Conservation (phyloP, 202 grass and related monocot species). For the Digitaria exilis region DNA sequence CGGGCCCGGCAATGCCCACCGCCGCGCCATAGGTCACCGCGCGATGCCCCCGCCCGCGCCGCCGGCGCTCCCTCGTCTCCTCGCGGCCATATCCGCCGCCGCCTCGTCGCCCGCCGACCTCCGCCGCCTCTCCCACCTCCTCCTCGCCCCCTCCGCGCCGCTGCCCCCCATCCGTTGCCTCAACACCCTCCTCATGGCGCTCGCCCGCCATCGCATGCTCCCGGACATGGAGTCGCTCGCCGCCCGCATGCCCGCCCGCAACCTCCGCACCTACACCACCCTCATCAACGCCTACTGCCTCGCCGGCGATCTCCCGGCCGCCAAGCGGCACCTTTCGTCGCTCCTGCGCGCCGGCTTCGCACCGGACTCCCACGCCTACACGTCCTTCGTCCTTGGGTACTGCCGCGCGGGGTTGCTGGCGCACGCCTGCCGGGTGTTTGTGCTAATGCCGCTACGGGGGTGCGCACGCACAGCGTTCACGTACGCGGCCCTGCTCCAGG, state of each 20-base stretch:
- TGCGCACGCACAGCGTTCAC: slow-evolving; percentile 62
- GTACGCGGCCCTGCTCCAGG: slow-evolving; percentile 71
- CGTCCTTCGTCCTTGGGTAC: slow-evolving; percentile 77
- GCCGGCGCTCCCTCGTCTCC: slow-evolving; percentile 38
- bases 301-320: slow-evolving; percentile 61
- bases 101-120: slow-evolving; percentile 44
- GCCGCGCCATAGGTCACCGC: slow-evolving; percentile 25
- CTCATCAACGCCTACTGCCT: slow-evolving; percentile 87
- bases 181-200: slow-evolving; percentile 73
- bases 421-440: slow-evolving; percentile 72
- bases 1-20: slow-evolving; percentile 28
- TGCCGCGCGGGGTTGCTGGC: slow-evolving; percentile 56
- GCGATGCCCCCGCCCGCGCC: slow-evolving; percentile 40
- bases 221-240: slow-evolving; percentile 73
- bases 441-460: slow-evolving; percentile 90
- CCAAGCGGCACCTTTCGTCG: slow-evolving; percentile 68
- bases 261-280: slow-evolving; percentile 75
- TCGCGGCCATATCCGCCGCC: slow-evolving; percentile 32
- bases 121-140: slow-evolving; percentile 43
- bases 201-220: slow-evolving; percentile 67
- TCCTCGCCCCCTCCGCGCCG: slow-evolving; percentile 49
- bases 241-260: slow-evolving; percentile 56
- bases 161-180: slow-evolving; percentile 62
- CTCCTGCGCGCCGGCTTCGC: slow-evolving; percentile 55
- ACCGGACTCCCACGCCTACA: slow-evolving; percentile 77